Base-by-base conservation (phyloP, 805 yeast genomes). In the Saccharomycopsis schoenii region DNA sequence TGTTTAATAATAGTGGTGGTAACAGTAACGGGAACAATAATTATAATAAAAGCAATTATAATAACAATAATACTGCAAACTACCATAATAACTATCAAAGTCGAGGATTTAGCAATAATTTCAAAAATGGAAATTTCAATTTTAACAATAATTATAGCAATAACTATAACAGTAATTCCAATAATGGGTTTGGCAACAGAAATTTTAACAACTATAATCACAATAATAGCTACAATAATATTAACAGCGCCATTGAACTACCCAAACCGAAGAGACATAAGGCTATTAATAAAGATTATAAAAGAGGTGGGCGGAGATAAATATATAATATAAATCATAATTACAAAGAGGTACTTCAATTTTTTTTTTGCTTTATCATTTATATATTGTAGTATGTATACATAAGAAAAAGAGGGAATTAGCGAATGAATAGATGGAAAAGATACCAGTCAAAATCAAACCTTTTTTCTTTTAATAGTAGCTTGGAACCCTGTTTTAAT, bases 401-500 rank as follows among this genome's bases (percentile, higher is more conserved):
- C 52, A 47, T 24, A 47, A 21, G 52, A 6, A 29, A 29, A 29
- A 29, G 34, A 29, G 34, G 34, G 52, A 47, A 47, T 47, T 47
- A 47, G 21, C 24, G 29, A 17, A 58, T 29, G 29, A 36, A 55
- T 36, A 29, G n/a, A 34, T 14, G 15, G 17, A n/a, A 41, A 37
- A 24, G 19, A 57, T 12, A n/a, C 8, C 14, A 29, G 42, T 17
- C 14, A 43, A 47, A 47, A 42, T 24, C 19, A 57, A 47, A 47
- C 52, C 52, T 47, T 47, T 34, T 93, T 88, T 76, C 88, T 86
- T 68, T 96, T 96, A 70, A 89, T 85, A 72, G 89, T 93, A 68
- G 99, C 99, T 80, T 92, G 97, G 96, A 89, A 94, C 87, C 99
- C 99, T 57, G 97, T 89, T 84, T 96, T 94, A 76, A 94, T 94